Evolutionary conservation across 169 alveolate species (phyloP), one percentile per base, ranked within the genome.

Genomic region (Plasmodium vivax): DNA sequence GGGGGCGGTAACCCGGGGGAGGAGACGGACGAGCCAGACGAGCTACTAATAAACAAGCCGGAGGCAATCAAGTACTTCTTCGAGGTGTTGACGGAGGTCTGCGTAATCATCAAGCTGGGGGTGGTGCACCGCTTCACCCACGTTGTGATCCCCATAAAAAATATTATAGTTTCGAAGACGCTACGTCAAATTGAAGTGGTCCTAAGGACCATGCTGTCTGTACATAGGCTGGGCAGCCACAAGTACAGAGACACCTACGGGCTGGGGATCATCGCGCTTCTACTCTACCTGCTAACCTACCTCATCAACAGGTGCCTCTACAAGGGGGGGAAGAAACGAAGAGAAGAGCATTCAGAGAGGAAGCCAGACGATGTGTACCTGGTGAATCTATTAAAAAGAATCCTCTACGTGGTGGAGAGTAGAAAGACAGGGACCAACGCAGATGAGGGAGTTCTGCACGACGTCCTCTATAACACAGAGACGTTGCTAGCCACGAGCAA

Each of bases 171-270:
- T 3, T 77, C 73, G 12, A 85, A 75, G 58, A 74, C 43, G 9
- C 43, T 85, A 14, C 36, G 56, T 75, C 36, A 85, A 16, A 51
- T 85, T 3, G 93, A 85, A 54, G 27, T 47, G 36, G 9, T 54
- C 8, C 81, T 27, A 23, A 32, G 54, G 12, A 75, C 87, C 9
- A 43, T 85, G 30, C 43, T 85, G 34, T 85, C 87, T 16, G 9
- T 85, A n/a, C 93, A 85, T 27, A 73, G 58, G 36, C 12, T 51
- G 5, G 85, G 82, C 23, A 85, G 93, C 14, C 41, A 85, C 41
- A 43, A 73, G 23, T 85, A 85, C 81, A 27, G 54, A 51, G 85
- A 85, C 43, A 38, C 68, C 12, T 85, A 85, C 30, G 93, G 93
- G 0, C 19, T 85, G 2, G 19, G 58, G 23, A n/a, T 85, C 41